These are phyloP conservation scores for Sporothrix brasiliensis DNA, from an alignment of 2,329 filamentous ascomycete genomes.

Conservation along the genomic window DNA sequence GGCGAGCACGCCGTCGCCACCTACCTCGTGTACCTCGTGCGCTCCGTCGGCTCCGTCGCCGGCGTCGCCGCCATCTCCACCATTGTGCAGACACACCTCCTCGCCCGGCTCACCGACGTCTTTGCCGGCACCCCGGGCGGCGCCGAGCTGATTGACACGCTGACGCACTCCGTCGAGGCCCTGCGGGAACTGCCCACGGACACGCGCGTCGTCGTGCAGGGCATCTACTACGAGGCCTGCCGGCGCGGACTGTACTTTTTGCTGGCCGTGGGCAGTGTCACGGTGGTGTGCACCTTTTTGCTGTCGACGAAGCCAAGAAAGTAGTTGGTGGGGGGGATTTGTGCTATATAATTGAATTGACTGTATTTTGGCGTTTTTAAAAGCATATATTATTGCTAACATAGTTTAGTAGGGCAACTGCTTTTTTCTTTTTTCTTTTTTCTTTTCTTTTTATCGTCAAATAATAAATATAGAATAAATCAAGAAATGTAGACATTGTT, in stretches of 20 bases:
- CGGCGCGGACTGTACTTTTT: slow-evolving; percentile 32
- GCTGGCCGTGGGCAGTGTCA: slow-evolving; percentile 7
- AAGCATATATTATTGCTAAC: neutral
- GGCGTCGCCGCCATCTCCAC: slow-evolving; percentile 32
- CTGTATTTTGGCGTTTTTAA: no score
- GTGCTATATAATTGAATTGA: no score
- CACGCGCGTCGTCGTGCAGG: slow-evolving; percentile 26
- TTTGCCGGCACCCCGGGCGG: slow-evolving; percentile 27
- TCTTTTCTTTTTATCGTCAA: no score
- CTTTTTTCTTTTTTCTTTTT: no score
- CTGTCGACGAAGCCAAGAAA: neutral
- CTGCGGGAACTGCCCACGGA: slow-evolving; percentile 26
- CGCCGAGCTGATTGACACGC: slow-evolving; percentile 25
- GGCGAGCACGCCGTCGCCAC: slow-evolving; percentile 33
- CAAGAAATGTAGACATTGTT: no score
- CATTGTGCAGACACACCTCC: slow-evolving; percentile 25
- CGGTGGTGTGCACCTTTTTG: slow-evolving; percentile 27
- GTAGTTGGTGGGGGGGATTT: no score
- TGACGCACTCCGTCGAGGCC: slow-evolving; percentile 32
- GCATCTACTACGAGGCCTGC: slow-evolving; percentile 32
- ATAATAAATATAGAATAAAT: no score
- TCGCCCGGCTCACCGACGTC: neutral
- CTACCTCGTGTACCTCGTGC: slow-evolving; percentile 30
- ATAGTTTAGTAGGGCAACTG: no score
- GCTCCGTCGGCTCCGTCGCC: slow-evolving; percentile 32